Base-by-base conservation (phyloP, 208 protist genomes). In the Trypanosoma conorhini region DNA sequence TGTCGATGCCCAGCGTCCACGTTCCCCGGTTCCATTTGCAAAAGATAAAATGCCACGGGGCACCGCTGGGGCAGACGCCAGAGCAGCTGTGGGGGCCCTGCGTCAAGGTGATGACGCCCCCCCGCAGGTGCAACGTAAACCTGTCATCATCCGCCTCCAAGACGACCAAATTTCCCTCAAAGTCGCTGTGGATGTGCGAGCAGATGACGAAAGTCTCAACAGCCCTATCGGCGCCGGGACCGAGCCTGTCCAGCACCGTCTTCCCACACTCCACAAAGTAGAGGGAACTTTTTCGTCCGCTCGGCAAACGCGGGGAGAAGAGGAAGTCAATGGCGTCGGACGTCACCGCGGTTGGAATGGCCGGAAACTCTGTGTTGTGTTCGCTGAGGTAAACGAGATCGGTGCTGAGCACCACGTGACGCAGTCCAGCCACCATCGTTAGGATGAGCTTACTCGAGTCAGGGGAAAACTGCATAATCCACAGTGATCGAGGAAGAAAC, bases 1-100 rank as follows among this genome's bases (percentile, higher is more conserved):
- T 72, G 56, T 96, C 88, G n/a, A 96, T 76, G 33, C 52, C 75
- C 21, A 93, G 61, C 19, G 77, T 79, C 83, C 88, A 94, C 57
- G 77, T 76, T 13, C 89, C 89, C 33, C 69, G 74, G 30, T 35
- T 81, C 89, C 91, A 96, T 55, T 81, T 74, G 9, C 70, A 89
- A 22, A 82, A 80, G 17, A 96, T 44, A 51, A 89, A 85, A 44
- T 82, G 82, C 86, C 88, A 94, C 61, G 82, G 74, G 7, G 66
- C 66, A 62, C 62, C 76, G 70, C 60, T 82, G 30, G 80, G 78
- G 28, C 83, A 66, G 30, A 81, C 65, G 22, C 87, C 86, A 56
- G 80, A 82, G 74, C 89, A 91, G 35, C 77, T 75, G 28, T 68
- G 61, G 19, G 68, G 58, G 44, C 79, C 73, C 54, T 92, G 86